Evolutionary conservation across 1,284 basidiomycete genomes (phyloP), one percentile per base, ranked within the genome.

Genomic region (Ceratobasidium papillatum): DNA sequence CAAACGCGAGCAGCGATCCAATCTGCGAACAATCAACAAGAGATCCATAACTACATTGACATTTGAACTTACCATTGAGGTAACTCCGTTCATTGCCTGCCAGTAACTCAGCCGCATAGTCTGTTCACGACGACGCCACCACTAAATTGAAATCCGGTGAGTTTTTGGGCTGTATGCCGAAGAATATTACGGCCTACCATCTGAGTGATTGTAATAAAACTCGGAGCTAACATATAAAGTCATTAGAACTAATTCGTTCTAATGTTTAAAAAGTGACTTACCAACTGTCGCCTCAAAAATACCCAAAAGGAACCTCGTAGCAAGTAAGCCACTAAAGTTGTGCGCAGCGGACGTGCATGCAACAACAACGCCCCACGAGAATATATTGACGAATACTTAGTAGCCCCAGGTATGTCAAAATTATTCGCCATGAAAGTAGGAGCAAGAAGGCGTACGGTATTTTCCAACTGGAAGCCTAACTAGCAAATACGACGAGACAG

Each of bases 61-160:
- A 11, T 0, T 27, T 12, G 0, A 25, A 61, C 58, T 12, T 38
- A 72, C 78, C 79, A 83, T 82, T 1, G 80, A 81, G 5, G 84
- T 84, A 3, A 79, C 81, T 22, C 83, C 83, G 74, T 85, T 85
- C 78, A 82, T 81, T 8, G 82, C 83, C 77, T 81, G 82, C 85
- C 85, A 86, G 74, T 82, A 80, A 1, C 83, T 80, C 25, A 84
- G 78, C 0, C 85, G 82, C 78, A 84, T 80, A 0, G 85, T 85
- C 78, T 86, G 85, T 74, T 85, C 84, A 3, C 84, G 81, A 25
- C 84, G 80, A 25, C 84, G 81, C 84, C 84, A 85, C 84, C 84
- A 85, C 83, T 82, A 61, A 27, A 51, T 54, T 11, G 27, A 43
- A 1, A 4, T 22, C 1, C 45, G 11, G 19, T 47, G 38, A 62